Evolutionary conservation across 139 green algal species (phyloP).

Genomic region (Tetraselmis striata): DNA sequence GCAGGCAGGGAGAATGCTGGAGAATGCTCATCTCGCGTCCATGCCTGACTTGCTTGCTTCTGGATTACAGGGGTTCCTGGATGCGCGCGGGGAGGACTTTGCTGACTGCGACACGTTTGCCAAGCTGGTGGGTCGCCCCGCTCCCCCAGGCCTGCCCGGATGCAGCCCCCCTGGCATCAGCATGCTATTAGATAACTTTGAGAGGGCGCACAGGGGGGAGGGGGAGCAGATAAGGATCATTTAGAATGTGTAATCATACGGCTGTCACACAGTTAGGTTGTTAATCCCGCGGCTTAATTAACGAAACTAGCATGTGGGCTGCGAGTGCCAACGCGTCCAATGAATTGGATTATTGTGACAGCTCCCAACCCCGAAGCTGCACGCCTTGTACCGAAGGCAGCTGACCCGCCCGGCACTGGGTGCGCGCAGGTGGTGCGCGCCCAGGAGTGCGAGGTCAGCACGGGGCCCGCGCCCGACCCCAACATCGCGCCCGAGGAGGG

Average conservation of each 20-base stretch:
- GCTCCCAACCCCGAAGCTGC: too few species aligned
- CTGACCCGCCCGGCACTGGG: too few species aligned
- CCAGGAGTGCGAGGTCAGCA: constrained; percentile 58
- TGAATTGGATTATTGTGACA: too few species aligned
- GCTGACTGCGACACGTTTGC: constrained; percentile 48
- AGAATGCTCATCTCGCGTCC: not conserved
- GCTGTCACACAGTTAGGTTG: too few species aligned
- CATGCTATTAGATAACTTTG: not conserved
- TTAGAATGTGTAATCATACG: too few species aligned
- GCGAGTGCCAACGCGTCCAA: not conserved
- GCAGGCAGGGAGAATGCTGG: not conserved
- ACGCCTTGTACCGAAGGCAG: not conserved
- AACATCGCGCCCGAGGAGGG: not conserved
- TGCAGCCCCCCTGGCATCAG: too few species aligned
- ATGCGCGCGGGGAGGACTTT: constrained; percentile 67
- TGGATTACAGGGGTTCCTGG: constrained; percentile 49
- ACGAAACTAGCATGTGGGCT: too few species aligned
- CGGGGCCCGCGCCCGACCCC: constrained; percentile 36
- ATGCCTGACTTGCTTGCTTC: not conserved
- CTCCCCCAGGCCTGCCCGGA: too few species aligned
- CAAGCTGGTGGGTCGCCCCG: constrained; percentile 33
- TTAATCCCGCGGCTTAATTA: not conserved
- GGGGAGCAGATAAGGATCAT: too few species aligned
- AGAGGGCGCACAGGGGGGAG: too few species aligned
- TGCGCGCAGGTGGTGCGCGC: constrained; percentile 56